These are phyloP conservation scores for Talaromyces sp. DNA, from an alignment of 2,329 filamentous ascomycete species.

Conservation along the genomic window DNA sequence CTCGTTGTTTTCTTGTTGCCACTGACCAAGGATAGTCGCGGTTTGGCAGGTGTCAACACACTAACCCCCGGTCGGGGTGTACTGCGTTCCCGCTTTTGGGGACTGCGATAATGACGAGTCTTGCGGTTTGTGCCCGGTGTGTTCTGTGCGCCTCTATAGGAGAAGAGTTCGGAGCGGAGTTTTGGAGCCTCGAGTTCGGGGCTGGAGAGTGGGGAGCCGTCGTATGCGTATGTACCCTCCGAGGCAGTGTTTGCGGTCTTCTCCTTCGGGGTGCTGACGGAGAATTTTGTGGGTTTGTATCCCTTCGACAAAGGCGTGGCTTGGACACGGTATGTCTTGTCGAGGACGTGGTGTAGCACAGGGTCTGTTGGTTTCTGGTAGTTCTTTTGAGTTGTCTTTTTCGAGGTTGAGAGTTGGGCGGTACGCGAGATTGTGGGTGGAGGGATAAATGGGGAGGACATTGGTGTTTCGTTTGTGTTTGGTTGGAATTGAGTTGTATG, in stretches of 20 bases:
- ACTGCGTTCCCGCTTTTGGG: conserved; percentile 25
- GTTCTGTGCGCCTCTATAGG: conserved; percentile 80
- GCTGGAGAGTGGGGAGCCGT: conserved; percentile 62
- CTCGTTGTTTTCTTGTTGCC: conserved; percentile 33
- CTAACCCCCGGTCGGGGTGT: conserved; percentile 75
- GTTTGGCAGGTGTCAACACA: conserved; percentile 68
- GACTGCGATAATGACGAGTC: conserved; percentile 26
- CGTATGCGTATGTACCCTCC: conserved; percentile 28
- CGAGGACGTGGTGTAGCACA: conserved; percentile 83
- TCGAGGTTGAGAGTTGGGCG: conserved; percentile 29
- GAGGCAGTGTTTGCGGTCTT: conserved; percentile 14
- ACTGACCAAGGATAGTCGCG: conserved; percentile 16
- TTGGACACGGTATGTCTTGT: conserved; percentile 92
- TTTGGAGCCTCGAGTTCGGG: conserved; percentile 78
- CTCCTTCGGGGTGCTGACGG: conserved; percentile 28
- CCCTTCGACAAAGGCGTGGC: conserved; percentile 75
- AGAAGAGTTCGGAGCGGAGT: conserved; percentile 80
- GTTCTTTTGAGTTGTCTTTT: conserved; percentile 30
- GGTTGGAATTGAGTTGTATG: conserved; percentile 26
- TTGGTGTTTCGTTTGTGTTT: conserved; percentile 63
- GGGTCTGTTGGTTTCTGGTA: conserved; percentile 58
- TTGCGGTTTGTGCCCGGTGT: conserved; percentile 39
- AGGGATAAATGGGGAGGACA: conserved; percentile 56
- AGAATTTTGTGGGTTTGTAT: conserved; percentile 29
- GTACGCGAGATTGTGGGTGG: conserved; percentile 39